Conservation (phyloP, 2,329 filamentous ascomycete species). For the Curvularia sp. region DNA sequence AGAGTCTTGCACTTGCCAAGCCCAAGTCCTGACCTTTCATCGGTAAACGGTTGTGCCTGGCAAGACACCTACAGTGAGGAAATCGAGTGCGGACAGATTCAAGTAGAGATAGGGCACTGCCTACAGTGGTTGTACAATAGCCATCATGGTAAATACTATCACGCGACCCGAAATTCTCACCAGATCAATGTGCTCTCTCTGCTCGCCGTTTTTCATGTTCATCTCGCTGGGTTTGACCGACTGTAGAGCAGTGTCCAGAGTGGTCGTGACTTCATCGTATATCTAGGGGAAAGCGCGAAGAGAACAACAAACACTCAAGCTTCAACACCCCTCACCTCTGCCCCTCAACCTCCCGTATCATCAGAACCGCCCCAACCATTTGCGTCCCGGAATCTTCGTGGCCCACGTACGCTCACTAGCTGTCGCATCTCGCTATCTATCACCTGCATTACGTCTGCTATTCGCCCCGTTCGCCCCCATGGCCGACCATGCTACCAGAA, state of each 20-base stretch:
- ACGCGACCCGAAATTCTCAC: too few relatives aligned
- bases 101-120: neutral
- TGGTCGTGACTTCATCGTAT: slow-evolving; percentile 25
- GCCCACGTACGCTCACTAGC: neutral
- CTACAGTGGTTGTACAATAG: neutral
- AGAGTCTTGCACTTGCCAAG: neutral
- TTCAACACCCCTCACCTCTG: slow-evolving; percentile 10
- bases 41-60: neutral
- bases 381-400: neutral
- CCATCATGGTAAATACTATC: too few relatives aligned
- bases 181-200: too few relatives aligned
- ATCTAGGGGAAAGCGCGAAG: slow-evolving; percentile 21
- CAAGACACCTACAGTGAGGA: neutral
- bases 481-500: slow-evolving; percentile 20
- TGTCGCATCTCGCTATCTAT: neutral
- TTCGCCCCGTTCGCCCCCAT: slow-evolving; percentile 10
- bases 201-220: neutral
- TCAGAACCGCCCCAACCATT: neutral
- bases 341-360: slow-evolving; percentile 1
- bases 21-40: neutral
- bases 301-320: slow-evolving; percentile 21
- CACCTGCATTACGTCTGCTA: neutral
- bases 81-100: neutral
- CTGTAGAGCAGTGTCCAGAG: slow-evolving; percentile 2
- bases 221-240: neutral